Evolutionary conservation across 2,329 filamentous ascomycete genomes (phyloP), one percentile per base, ranked within the genome.

Genomic region (Alternaria conjuncta): DNA sequence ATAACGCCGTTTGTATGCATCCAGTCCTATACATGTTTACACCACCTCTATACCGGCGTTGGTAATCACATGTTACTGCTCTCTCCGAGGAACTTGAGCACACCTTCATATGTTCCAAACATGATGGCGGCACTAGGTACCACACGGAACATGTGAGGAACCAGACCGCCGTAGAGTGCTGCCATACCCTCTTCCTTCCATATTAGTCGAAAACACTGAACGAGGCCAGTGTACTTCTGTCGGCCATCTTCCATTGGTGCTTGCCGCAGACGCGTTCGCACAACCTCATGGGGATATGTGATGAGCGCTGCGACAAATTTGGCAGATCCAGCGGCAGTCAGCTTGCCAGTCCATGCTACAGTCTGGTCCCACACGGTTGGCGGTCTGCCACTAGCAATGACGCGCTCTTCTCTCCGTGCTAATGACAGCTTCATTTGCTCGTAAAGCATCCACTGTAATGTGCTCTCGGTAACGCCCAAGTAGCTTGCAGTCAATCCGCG

Each of bases 41-140:
- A 57, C 44, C n/a, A 57, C 44, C 41, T 12, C 13, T 43, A 41
- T 55, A 44, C 36, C 43, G 20, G n/a, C 26, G 41, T 25, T 7
- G n/a, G 36, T 6, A n/a, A 21, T 71, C 65, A 77, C 68, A 75
- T 68, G 57, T 81, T 80, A 60, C 81, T 81, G 53, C 77, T 82
- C 65, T 83, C 80, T 4, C 84, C 84, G 44, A 85, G 67, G 12
- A 82, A 74, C 71, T 82, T 82, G 60, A 86, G 70, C n/a, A 85
- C 82, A n/a, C 78, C 81, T 68, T 86, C 84, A 59, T 85, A 97
- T 84, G 96, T 96, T 80, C 93, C 94, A 79, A 97, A 97, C 92
- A 97, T 97, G 79, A 98, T 97, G 70, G 92, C 94, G 8, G 95
- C 94, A 71, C 92, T 96, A 2, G 95, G 95, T 6, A 97, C 94